Base-by-base conservation (phyloP, 2,329 filamentous ascomycete species). In the Exophiala oligosperma region DNA sequence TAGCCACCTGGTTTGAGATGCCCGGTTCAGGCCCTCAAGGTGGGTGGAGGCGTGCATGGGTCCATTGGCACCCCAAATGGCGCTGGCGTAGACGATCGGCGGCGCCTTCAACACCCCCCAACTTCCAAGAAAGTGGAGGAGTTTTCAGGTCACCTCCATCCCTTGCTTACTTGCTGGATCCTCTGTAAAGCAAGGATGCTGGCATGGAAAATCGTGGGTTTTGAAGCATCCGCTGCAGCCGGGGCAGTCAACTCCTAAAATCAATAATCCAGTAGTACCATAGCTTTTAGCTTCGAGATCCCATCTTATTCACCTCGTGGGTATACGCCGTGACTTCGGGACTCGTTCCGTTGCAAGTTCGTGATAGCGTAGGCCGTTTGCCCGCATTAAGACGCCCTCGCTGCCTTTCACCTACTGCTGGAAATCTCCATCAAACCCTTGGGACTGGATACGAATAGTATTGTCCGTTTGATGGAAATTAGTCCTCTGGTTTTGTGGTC, bases 71-170 rank as follows among this genome's bases (percentile, higher is more conserved):
- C 49, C 12, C 38, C n/a, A n/a, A 47, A 41, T 54, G 51, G 51
- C 41, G 51, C 28, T 54, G 32, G 40, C 41, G 21, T 38, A 23
- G 40, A 54, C 26, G 51, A 54, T 54, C 51, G 38, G 21, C 46
- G 28, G 9, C 26, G 23, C n/a, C 46, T 23, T 43, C 40, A 14
- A 43, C 14, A 17, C 14, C 40, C 26, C 46, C 46, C 46, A 26
- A 48, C 11, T 48, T 48, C 51, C 51, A 43, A 54, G 41, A 37
- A 40, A 35, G 41, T 54, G 51, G 51, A 54, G 40, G 43, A 41
- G 6, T 24, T 35, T 35, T 40, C 41, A 35, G 32, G 32, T 35
- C 6, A 35, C 6, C 32, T 35, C 9, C 32, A 17, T 35, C 9
- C 8, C 32, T 9, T 35, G 32, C 32, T 35, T 35, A 9, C 9